Conservation (phyloP, 306 rosid genomes). For the Trichosanthes cucumerina region DNA sequence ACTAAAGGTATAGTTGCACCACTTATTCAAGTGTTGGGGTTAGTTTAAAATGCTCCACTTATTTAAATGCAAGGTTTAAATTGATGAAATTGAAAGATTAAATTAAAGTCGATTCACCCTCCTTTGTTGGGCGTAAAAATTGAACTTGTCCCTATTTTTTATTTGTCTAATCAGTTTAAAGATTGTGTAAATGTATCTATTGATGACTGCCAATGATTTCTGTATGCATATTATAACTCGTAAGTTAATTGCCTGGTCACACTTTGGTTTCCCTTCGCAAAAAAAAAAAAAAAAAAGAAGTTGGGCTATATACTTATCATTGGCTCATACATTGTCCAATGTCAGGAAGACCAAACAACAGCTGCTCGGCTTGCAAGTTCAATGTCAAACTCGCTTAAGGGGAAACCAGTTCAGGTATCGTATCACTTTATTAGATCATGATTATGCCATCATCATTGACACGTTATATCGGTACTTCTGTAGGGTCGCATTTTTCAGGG, state of each 20-base stretch:
- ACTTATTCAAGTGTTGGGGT: not conserved
- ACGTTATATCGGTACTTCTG: not conserved
- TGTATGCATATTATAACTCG: not conserved
- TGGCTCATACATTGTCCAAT: constrained; percentile 8
- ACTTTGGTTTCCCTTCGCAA: not conserved
- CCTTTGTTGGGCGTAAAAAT: not conserved
- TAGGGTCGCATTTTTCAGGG: constrained; percentile 90
- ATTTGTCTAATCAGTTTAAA: not conserved
- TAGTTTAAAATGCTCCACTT: not conserved
- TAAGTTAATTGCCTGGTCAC: not conserved
- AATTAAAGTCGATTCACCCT: not conserved
- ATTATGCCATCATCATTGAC: not conserved
- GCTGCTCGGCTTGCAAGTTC: constrained; percentile 76
- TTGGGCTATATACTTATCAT: not conserved
- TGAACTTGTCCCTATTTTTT: not conserved
- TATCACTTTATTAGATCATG: not conserved
- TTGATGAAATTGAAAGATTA: not conserved
- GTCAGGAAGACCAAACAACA: constrained; percentile 85
- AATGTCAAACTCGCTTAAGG: constrained; percentile 89
- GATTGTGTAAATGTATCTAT: not conserved
- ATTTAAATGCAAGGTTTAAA: not conserved
- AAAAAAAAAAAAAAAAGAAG: not conserved
- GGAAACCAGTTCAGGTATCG: constrained; percentile 96
- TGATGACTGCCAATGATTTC: not conserved
- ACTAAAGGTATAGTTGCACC: not conserved